Base-by-base conservation (phyloP, 1,284 basidiomycete species). In the Trametes polyzona region DNA sequence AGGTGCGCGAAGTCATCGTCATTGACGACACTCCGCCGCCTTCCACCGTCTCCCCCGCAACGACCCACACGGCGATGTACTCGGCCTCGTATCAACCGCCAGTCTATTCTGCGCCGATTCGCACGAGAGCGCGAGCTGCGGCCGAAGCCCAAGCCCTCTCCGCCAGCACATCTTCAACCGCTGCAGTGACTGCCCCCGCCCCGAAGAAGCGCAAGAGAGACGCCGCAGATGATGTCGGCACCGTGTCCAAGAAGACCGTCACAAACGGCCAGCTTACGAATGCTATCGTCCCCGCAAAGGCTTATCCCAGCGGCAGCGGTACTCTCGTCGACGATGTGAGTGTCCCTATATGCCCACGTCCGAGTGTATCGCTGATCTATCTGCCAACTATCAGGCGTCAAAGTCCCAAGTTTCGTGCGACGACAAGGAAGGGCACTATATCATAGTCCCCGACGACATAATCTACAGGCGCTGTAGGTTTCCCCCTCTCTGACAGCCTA, bases 391-490 rank as follows among this genome's bases (percentile, higher is more conserved):
- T 57, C 72, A 88, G 86, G 76, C 80, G 55, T 79, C 83, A 58
- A 87, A 84, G 70, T 80, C 77, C 17, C 74, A 80, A 57, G 77
- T 82, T 53, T 78, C 90, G 52, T 96, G 93, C 76, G 94, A 96
- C 71, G 94, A 96, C 78, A 91, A 95, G 74, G 94, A 96, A 72
- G 94, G 94, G 23, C 95, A 96, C 75, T 96, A 96, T 73, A 93
- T 96, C 69, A 90, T 96, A 71, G 87, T 89, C 61, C 88, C 90
- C 42, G 91, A 94, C 74, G 94, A 96, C 75, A 80, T 95, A 66
- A 93, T 96, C 64, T 83, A 87, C 71, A 82, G 81, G 64, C 87
- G 91, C 71, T 95, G 93, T 94, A 74, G 67, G 88, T 78, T 26
- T 30, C 47, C 21, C 27, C 56, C n/a, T 56, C 56, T 37, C 50